Conservation (phyloP, 1,284 basidiomycete genomes). For the Rhodofomes roseus region DNA sequence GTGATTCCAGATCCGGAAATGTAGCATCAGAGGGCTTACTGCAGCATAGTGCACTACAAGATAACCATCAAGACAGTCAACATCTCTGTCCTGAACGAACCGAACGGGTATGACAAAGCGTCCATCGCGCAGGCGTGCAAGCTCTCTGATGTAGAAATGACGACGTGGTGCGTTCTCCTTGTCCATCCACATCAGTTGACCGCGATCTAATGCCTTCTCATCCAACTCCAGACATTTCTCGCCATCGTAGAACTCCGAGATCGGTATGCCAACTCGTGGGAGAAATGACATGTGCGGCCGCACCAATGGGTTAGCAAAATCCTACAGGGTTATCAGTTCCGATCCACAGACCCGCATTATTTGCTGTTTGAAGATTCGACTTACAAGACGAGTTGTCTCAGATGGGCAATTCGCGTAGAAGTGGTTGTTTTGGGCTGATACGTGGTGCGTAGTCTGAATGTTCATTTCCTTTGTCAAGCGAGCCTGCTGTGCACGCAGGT, state of each 20-base stretch:
- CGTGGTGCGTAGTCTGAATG: background rate
- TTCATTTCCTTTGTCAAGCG: background rate
- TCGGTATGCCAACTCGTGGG: constrained; percentile 22
- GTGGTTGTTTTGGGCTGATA: background rate
- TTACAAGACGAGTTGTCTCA: background rate
- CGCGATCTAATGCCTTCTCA: constrained; percentile 19
- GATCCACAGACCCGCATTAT: too few species aligned
- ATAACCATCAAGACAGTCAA: constrained; percentile 5
- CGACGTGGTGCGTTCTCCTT: constrained; percentile 14
- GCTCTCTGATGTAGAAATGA: constrained; percentile 25
- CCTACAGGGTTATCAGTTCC: constrained; percentile 19
- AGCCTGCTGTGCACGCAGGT: background rate
- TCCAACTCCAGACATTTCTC: constrained; percentile 23
- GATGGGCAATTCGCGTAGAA: background rate
- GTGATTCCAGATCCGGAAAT: background rate
- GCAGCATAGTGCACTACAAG: constrained; percentile 2
- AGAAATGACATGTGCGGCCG: constrained; percentile 27
- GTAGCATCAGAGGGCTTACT: background rate
- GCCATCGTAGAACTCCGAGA: constrained; percentile 31
- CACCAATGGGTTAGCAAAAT: constrained; percentile 33
- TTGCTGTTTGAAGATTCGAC: too few species aligned
- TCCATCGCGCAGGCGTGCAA: constrained; percentile 21
- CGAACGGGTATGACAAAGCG: constrained; percentile 19
- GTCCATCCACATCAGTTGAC: constrained; percentile 34
- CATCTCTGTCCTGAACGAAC: constrained; percentile 9